Evolutionary conservation across 1,284 basidiomycete genomes (phyloP).

Genomic region (Tylopilus microsporus): DNA sequence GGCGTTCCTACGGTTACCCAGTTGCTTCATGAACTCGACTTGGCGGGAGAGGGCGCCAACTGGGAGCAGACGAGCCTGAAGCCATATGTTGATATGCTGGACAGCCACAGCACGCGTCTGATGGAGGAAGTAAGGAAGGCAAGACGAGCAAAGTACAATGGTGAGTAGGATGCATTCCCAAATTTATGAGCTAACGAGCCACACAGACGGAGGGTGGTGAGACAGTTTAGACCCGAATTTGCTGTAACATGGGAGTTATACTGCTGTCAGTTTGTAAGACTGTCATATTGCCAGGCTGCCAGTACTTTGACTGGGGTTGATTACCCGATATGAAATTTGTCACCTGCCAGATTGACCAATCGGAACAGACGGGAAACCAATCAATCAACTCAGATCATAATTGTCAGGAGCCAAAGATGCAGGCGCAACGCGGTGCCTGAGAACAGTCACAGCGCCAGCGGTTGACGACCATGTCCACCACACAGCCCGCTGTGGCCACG

Average conservation of each 20-base stretch:
- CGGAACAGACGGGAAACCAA: slow-evolving; percentile 6
- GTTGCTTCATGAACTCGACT: slow-evolving; percentile 75
- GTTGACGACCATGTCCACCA: slow-evolving; percentile 25
- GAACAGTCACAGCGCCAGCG: slow-evolving; percentile 10
- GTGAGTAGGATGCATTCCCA: slow-evolving; percentile 9
- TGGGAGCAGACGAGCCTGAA: slow-evolving; percentile 76
- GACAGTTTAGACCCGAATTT: not conserved
- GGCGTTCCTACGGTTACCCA: slow-evolving; percentile 82
- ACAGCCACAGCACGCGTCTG: slow-evolving; percentile 60
- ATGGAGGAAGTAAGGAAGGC: slow-evolving; percentile 56
- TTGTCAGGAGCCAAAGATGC: not conserved
- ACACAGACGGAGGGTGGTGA: slow-evolving; percentile 27
- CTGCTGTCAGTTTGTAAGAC: not conserved
- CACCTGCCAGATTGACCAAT: slow-evolving; percentile 14
- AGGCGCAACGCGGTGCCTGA: slow-evolving; percentile 4
- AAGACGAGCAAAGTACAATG: slow-evolving; percentile 39
- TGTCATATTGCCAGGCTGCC: not conserved
- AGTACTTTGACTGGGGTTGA: slow-evolving; percentile 1
- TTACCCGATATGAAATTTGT: slow-evolving; percentile 3
- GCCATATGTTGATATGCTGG: slow-evolving; percentile 88
- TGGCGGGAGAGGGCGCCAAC: slow-evolving; percentile 45
- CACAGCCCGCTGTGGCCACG: not conserved
- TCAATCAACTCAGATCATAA: not conserved
- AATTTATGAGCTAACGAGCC: slow-evolving; percentile 1
- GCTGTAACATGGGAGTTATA: not conserved